Percentiles rank a stretch among this genome's conserved stretches.
These are phyloP conservation scores for Anastatica hierochuntica DNA, from an alignment of 345 rosid genomes.

Conservation along the genomic window DNA sequence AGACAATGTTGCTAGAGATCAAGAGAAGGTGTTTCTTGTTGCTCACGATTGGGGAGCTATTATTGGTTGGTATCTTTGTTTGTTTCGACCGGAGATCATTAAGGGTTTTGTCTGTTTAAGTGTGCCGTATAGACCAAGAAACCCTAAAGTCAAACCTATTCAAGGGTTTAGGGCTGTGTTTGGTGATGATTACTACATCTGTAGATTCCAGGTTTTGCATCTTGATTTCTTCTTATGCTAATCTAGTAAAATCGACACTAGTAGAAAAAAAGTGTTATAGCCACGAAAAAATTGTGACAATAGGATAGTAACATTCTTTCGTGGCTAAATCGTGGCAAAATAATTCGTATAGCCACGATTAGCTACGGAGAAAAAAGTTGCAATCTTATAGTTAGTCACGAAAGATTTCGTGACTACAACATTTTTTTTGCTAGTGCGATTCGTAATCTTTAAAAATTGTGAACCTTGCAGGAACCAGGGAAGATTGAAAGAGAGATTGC, in stretches of 20 bases:
- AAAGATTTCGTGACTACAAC: no score
- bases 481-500: slow-evolving; percentile 48
- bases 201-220: slow-evolving; percentile 68
- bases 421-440: no score
- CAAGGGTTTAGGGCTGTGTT: slow-evolving; percentile 39
- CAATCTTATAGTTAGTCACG: no score
- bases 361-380: no score
- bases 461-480: slow-evolving; percentile 62
- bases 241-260: background rate
- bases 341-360: no score
- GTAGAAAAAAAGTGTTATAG: no score
- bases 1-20: slow-evolving; percentile 44
- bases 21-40: slow-evolving; percentile 53
- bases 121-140: slow-evolving; percentile 60
- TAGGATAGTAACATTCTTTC: no score
- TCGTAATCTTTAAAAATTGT: no score
- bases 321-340: no score
- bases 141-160: slow-evolving; percentile 49
- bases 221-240: background rate
- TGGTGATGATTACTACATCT: slow-evolving; percentile 76
- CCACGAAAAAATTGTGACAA: no score
- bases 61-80: slow-evolving; percentile 66
- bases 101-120: slow-evolving; percentile 50
- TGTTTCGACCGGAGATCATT: slow-evolving; percentile 59
- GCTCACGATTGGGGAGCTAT: slow-evolving; percentile 82